Evolutionary conservation across 2,329 filamentous ascomycete species (phyloP), one percentile per base, ranked within the genome.

Genomic region (Pseudogymnoascus sp.): DNA sequence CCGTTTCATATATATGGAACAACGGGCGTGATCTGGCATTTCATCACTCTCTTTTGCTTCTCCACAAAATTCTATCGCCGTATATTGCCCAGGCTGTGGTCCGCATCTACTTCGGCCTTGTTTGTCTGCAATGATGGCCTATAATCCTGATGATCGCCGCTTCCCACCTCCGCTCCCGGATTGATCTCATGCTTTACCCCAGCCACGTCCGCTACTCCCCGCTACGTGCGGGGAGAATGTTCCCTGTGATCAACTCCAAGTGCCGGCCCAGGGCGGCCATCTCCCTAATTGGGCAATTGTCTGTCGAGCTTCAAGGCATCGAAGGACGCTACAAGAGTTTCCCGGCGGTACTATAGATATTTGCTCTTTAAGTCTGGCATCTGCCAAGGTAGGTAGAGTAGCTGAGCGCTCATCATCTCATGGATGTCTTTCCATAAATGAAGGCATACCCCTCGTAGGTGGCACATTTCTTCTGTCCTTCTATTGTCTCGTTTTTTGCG

Each of bases 31-130:
- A 35, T 55, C 29, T 55, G 29, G 29, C 25, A 55, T 33, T 55
- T 18, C 29, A 21, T 55, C 15, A 33, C 48, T 33, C 25, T 55
- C n/a, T 55, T 55, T 29, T 35, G 6, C 48, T 13, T 55, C 48
- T 13, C 48, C 48, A 55, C 48, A 33, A 33, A 35, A 33, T 27
- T 33, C 15, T 18, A 55, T 55, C 29, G 29, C 29, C 18, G 29
- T 55, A 33, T 55, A 55, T 35, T 55, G 48, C 29, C 48, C 48
- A 33, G 48, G 15, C 15, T 18, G n/a, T 55, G 9, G 48, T 55
- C 45, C 48, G 48, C 48, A 55, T 33, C 48, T 55, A 55, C 48
- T 55, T 55, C 48, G 48, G 48, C 48, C 48, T 55, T 55, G 48
- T 33, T 55, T 33, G 33, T 10, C 31, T 55, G n/a, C 29, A n/a